Conservation (phyloP, 352 stramenopile genomes). For the Phytophthora pistaciae region DNA sequence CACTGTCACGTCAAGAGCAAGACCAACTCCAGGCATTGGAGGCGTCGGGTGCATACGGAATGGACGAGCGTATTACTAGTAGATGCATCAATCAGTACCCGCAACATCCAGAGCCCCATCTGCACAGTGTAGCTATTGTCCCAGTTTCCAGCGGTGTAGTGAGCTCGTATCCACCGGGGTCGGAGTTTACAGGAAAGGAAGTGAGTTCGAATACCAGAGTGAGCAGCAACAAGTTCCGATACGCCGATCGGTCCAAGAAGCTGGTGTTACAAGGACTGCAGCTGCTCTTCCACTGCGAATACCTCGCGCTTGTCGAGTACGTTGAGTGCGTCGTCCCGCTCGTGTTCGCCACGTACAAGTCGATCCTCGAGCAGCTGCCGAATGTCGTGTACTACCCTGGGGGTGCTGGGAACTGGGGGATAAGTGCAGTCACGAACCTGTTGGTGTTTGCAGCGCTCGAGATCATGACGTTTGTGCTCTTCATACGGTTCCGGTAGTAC, state of each 20-base stretch:
- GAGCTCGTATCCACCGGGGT: slow-evolving; percentile 9
- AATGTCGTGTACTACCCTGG: slow-evolving; percentile 44
- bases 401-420: slow-evolving; percentile 12
- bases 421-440: slow-evolving; percentile 2
- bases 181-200: neutral
- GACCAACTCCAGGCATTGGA: neutral
- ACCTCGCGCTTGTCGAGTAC: slow-evolving; percentile 46
- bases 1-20: neutral
- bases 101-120: neutral
- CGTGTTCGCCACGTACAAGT: slow-evolving; percentile 42
- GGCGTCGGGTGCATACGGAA: neutral
- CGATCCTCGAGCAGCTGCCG: slow-evolving; percentile 40
- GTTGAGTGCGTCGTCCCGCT: slow-evolving; percentile 49
- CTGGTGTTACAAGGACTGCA: slow-evolving; percentile 29
- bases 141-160: neutral
- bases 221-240: neutral
- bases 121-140: neutral
- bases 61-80: neutral
- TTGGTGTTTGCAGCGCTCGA: slow-evolving; percentile 41
- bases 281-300: slow-evolving; percentile 49
- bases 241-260: neutral
- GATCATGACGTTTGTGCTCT: slow-evolving; percentile 33
- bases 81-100: neutral
- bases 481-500: slow-evolving; percentile 18
- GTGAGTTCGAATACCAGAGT: neutral